These are phyloP conservation scores for Pseudozyma hubeiensis DNA, from an alignment of 1,284 basidiomycete genomes.

Conservation along the genomic window DNA sequence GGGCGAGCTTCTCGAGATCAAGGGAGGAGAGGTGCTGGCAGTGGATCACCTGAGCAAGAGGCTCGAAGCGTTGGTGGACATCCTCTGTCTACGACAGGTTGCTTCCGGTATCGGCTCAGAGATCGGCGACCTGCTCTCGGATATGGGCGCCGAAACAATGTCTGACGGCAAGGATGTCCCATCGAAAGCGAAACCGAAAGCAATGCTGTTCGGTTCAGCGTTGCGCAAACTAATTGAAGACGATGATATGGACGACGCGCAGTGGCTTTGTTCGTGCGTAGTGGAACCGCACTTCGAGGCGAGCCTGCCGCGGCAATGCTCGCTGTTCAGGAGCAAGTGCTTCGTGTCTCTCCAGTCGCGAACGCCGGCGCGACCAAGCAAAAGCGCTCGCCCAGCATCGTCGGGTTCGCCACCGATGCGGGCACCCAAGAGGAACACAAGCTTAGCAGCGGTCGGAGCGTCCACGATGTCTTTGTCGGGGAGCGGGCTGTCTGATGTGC, in stretches of 20 bases:
- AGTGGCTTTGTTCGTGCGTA: conserved; percentile 61
- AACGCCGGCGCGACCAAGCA: conserved; percentile 33
- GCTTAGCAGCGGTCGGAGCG: neutral
- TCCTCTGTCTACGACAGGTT: conserved; percentile 44
- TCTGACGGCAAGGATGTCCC: neutral
- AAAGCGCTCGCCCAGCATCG: conserved; percentile 10
- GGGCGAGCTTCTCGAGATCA: conserved; percentile 26
- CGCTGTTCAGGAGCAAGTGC: conserved; percentile 58
- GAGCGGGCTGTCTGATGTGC: conserved; percentile 29
- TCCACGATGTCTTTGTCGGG: neutral
- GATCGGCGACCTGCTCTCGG: conserved; percentile 29
- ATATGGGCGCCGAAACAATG: conserved; percentile 1
- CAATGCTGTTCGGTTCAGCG: conserved; percentile 34
- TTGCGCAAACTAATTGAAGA: conserved; percentile 38
- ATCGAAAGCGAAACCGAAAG: conserved; percentile 1
- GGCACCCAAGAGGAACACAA: conserved; percentile 15
- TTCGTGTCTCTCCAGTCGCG: conserved; percentile 52
- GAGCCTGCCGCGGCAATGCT: conserved; percentile 54
- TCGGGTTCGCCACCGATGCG: conserved; percentile 25
- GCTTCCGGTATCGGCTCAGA: conserved; percentile 33
- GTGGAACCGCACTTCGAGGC: conserved; percentile 55
- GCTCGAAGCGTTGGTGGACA: conserved; percentile 49
- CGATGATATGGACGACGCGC: conserved; percentile 63
- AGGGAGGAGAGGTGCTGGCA: conserved; percentile 28
- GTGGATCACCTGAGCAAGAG: conserved; percentile 41